These are phyloP conservation scores for Colletotrichum tofieldiae DNA, from an alignment of 2,329 filamentous ascomycete species.

Conservation along the genomic window DNA sequence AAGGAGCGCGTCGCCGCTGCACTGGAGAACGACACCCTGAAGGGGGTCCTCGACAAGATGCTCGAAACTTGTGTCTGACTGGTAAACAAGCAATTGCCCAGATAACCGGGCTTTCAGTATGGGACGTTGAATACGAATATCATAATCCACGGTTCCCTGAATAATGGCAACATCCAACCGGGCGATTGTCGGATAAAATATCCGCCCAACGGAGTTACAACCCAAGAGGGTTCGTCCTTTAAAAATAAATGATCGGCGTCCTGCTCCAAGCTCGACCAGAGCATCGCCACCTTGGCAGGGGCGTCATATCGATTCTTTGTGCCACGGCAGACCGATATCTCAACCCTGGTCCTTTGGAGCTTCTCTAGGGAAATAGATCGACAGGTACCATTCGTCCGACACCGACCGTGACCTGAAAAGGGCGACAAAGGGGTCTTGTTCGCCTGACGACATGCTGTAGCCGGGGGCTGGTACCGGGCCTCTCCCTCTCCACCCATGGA, in stretches of 20 bases:
- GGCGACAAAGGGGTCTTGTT: not conserved
- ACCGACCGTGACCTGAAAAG: not conserved
- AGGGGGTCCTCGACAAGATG: slow-evolving; percentile 94
- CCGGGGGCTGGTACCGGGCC: slow-evolving; percentile 4
- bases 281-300: slow-evolving; percentile 25
- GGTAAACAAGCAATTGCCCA: slow-evolving; percentile 9
- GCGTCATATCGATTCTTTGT: slow-evolving; percentile 16
- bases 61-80: slow-evolving; percentile 82
- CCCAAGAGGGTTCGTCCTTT: not conserved
- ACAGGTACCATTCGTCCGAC: slow-evolving; percentile 25
- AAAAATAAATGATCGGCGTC: slow-evolving; percentile 31
- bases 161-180: slow-evolving; percentile 1
- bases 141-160: not conserved
- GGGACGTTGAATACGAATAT: slow-evolving; percentile 8
- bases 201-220: not conserved
- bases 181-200: not conserved
- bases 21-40: slow-evolving; percentile 92
- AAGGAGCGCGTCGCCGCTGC: slow-evolving; percentile 97
- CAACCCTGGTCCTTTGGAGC: not conserved
- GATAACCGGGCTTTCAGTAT: not conserved
- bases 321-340: slow-evolving; percentile 12
- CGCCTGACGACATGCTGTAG: slow-evolving; percentile 10
- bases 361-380: slow-evolving; percentile 15
- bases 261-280: slow-evolving; percentile 7
- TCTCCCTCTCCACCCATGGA: slow-evolving; percentile 13